Conservation (phyloP, 345 rosid genomes). For the Eutrema yunnanense region DNA sequence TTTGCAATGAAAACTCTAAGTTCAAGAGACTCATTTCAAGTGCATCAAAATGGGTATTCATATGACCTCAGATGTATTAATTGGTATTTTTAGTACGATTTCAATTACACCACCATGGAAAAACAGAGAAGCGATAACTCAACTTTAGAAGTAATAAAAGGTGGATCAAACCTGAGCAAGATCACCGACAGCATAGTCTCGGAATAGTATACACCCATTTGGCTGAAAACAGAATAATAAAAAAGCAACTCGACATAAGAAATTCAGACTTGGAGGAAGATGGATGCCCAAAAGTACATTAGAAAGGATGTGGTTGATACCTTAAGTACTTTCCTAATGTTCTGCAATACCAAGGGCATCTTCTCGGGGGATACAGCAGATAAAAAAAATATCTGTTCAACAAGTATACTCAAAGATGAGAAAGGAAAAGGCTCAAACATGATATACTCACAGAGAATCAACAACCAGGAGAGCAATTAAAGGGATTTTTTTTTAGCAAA, state of each 20-base stretch:
- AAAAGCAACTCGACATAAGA: background rate
- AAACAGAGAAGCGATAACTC: background rate
- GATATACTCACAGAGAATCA: background rate
- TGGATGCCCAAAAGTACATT: background rate
- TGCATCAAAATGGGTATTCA: background rate
- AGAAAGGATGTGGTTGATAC: conserved; percentile 27
- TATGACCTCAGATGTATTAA: background rate
- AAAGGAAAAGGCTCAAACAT: background rate
- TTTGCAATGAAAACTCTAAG: background rate
- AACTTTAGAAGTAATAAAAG: background rate
- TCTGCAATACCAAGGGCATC: conserved; percentile 73
- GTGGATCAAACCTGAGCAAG: conserved; percentile 74
- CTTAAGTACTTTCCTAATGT: conserved; percentile 70
- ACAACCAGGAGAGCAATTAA: background rate
- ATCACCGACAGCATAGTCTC: conserved; percentile 87
- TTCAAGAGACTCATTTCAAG: background rate
- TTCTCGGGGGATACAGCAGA: conserved; percentile 95
- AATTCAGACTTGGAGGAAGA: background rate
- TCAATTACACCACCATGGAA: background rate
- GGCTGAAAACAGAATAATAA: conserved; percentile 45
- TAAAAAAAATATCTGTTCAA: conserved; percentile 84
- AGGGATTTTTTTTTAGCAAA: background rate
- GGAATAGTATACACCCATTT: conserved; percentile 65
- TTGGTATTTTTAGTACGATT: background rate
- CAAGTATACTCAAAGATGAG: conserved; percentile 7